phyloP scores from a whole-genome alignment of 352 stramenopile species.

The Phytophthora ohioensis region DNA sequence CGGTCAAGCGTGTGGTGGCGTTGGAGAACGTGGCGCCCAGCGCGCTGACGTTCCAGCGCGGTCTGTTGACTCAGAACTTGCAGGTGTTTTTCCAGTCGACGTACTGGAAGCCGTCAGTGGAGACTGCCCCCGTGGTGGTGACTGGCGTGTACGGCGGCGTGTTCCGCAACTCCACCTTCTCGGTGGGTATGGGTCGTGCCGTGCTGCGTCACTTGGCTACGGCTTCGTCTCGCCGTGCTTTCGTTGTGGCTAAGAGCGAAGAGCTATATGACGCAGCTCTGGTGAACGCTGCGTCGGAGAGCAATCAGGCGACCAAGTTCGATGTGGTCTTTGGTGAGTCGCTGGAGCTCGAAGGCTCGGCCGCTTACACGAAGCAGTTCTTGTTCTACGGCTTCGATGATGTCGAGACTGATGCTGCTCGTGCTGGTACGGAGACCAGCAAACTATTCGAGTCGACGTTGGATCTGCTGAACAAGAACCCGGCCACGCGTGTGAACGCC shows the following conservation, averaged over 20 bases:
- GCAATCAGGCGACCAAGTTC: constrained; percentile 56
- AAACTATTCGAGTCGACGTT: constrained; percentile 54
- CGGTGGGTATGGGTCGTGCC: constrained; percentile 69
- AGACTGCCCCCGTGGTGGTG: constrained; percentile 49
- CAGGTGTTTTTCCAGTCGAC: constrained; percentile 79
- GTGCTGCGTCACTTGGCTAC: constrained; percentile 66
- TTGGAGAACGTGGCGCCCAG: constrained; percentile 73
- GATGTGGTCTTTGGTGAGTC: constrained; percentile 65
- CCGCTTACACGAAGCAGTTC: constrained; percentile 87
- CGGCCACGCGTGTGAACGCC: constrained; percentile 66
- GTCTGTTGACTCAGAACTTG: constrained; percentile 73
- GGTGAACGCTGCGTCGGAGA: constrained; percentile 37
- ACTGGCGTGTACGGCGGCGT: constrained; percentile 78
- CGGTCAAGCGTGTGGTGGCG: constrained; percentile 68
- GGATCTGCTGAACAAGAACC: constrained; percentile 69
- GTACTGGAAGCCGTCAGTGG: constrained; percentile 38
- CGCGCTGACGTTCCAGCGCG: constrained; percentile 72
- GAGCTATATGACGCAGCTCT: constrained; percentile 64
- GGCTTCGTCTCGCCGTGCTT: constrained; percentile 55
- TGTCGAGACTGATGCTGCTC: constrained; percentile 64
- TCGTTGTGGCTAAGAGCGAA: constrained; percentile 88
- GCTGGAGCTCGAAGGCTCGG: constrained; percentile 49
- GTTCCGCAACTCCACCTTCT: constrained; percentile 73
- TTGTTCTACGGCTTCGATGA: constrained; percentile 92
- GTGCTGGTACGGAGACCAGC: constrained; percentile 40